These are phyloP conservation scores for Colletotrichum gloeosporioides DNA, from an alignment of 2,329 filamentous ascomycete genomes.

Conservation along the genomic window DNA sequence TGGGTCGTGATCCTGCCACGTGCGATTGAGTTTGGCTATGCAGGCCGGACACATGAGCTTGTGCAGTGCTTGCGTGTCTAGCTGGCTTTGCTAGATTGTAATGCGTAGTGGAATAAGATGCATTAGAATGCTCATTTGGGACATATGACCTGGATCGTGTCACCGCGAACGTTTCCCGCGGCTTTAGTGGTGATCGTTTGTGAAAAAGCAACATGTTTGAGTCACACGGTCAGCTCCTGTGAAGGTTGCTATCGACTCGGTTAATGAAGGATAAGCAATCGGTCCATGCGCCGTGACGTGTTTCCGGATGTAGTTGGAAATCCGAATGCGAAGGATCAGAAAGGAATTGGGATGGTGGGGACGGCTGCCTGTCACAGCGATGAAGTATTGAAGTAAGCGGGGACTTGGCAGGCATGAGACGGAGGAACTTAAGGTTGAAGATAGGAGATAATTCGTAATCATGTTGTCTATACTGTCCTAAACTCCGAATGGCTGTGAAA, in stretches of 20 bases:
- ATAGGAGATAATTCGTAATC: neutral
- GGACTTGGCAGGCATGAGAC: neutral
- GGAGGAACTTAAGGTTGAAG: neutral
- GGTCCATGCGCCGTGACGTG: neutral
- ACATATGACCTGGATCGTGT: neutral
- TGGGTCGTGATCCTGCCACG: neutral
- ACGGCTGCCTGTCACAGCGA: neutral
- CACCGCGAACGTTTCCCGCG: neutral
- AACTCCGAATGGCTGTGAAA: neutral
- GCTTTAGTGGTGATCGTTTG: neutral
- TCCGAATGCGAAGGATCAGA: neutral
- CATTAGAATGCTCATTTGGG: neutral
- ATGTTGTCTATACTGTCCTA: neutral
- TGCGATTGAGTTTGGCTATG: neutral
- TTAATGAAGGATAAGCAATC: neutral
- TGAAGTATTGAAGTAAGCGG: neutral
- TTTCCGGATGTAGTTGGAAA: neutral
- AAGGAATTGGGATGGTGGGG: neutral
- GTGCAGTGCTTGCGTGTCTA: neutral
- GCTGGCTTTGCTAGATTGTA: neutral
- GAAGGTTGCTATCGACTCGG: neutral
- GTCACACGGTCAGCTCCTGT: neutral
- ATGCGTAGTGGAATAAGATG: neutral
- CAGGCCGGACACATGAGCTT: neutral
- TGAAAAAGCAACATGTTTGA: neutral